Evolutionary conservation across 2,329 filamentous ascomycete genomes (phyloP).

Genomic region (Zasmidium angulare): DNA sequence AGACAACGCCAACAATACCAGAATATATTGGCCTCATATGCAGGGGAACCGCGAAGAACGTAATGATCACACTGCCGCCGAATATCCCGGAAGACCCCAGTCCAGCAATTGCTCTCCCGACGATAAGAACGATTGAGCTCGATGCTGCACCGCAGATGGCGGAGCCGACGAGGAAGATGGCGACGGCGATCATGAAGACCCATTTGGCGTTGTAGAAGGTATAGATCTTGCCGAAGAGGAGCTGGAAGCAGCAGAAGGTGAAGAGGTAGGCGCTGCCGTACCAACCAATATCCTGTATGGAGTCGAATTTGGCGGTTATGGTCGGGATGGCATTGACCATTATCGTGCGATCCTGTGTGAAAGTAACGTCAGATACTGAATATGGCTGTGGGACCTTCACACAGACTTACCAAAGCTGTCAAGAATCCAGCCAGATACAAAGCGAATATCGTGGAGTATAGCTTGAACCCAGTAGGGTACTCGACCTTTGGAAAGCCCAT

Average conservation of each 20-base stretch:
- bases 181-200: constrained; percentile 37
- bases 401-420: background rate
- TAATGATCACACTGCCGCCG: constrained; percentile 23
- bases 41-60: constrained; percentile 1
- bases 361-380: background rate
- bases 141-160: constrained; percentile 51
- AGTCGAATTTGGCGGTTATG: constrained; percentile 43
- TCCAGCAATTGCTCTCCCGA: constrained; percentile 44
- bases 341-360: constrained; percentile 31
- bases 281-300: constrained; percentile 42
- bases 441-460: constrained; percentile 1
- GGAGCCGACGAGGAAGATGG: constrained; percentile 58
- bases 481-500: background rate
- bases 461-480: background rate
- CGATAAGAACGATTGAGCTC: constrained; percentile 39
- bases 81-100: constrained; percentile 42
- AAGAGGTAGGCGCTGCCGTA: constrained; percentile 45
- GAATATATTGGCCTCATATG: constrained; percentile 1
- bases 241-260: constrained; percentile 45
- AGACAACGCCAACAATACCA: background rate
- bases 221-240: constrained; percentile 48
- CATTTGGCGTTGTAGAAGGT: constrained; percentile 45
- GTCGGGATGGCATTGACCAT: constrained; percentile 39
- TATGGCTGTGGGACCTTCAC: background rate
- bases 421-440: background rate